Evolutionary conservation across 2,329 filamentous ascomycete genomes (phyloP), one percentile per base, ranked within the genome.

Genomic region (Atkinsonella hypoxylon): DNA sequence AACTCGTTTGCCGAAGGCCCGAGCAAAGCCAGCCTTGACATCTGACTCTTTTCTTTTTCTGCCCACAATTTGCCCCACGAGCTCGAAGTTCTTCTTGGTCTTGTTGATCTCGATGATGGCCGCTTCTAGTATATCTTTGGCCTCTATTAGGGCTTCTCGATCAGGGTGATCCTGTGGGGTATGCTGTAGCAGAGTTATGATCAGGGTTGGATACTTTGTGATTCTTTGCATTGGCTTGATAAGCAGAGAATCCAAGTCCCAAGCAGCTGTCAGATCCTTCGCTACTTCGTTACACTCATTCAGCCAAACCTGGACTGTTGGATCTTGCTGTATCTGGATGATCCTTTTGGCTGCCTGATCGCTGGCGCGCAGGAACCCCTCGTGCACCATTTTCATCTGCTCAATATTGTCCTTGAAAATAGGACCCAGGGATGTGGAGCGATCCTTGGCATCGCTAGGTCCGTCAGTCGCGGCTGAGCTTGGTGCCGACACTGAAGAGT

Each of bases 211-310:
- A 62, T 97, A 98, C 62, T 96, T 96, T 34, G 91, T 83, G 55
- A 97, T 84, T 45, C 93, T 82, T 68, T 98, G 93, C 65, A 95
- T 90, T 1, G 93, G 93, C 67, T 98, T 98, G 62, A 98, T 91
- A 18, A 98, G 78, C n/a, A 98, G 74, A 0, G 93, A 95, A 65
- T 96, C 90, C 54, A 98, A 69, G 65, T 95, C 87, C 93, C 93
- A 98, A 0, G 93, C 91, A 26, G 83, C 82, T 0, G 93, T 98
- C 55, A 98, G 77, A 63, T 96, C 93, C 58, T 89, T 87, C 12
- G 91, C 90, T 61, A 91, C 90, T 58, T 89, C 83, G 61, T 93
- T 89, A 67, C 93, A 98, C 66, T 96, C 91, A 52, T 85, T 85
- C 46, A 97, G 75, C 93, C 93, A 98, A 47, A 95, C 85, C 74